These are phyloP conservation scores for Daldinia caldariorum DNA, from an alignment of 495 filamentous ascomycete species.

Conservation along the genomic window DNA sequence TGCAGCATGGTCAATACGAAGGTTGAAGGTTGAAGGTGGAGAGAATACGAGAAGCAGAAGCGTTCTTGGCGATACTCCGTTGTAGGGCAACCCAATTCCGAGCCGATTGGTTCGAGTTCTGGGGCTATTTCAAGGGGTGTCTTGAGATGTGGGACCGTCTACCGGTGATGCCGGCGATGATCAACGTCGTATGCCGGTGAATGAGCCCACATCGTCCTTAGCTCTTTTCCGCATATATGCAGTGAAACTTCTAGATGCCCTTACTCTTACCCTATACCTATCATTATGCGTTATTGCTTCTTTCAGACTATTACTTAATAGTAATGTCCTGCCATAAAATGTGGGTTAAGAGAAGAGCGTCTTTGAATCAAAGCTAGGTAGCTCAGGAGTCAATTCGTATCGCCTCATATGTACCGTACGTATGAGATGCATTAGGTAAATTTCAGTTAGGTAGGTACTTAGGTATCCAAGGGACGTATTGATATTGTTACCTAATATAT, in stretches of 20 bases:
- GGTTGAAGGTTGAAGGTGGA: background rate
- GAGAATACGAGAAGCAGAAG: slow-evolving; percentile 16
- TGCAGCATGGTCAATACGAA: slow-evolving; percentile 8
- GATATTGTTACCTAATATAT: background rate
- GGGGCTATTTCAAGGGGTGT: slow-evolving; percentile 9
- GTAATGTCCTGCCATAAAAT: background rate
- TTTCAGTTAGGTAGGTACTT: background rate
- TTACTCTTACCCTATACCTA: background rate
- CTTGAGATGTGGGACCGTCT: slow-evolving; percentile 12
- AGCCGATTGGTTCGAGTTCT: slow-evolving; percentile 16
- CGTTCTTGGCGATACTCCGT: slow-evolving; percentile 23
- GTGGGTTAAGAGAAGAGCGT: background rate
- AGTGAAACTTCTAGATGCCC: background rate
- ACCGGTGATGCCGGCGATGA: slow-evolving; percentile 25
- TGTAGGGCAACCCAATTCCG: background rate
- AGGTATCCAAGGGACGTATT: background rate
- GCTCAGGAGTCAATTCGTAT: background rate
- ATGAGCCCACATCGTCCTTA: slow-evolving; percentile 15
- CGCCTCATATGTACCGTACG: no score
- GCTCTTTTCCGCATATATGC: background rate
- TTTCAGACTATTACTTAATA: background rate
- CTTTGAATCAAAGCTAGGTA: background rate
- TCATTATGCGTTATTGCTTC: background rate
- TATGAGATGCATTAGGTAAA: no score
- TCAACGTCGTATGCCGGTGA: slow-evolving; percentile 23